Conservation (phyloP, 2,329 filamentous ascomycete species). For the Sporothrix globosa region DNA sequence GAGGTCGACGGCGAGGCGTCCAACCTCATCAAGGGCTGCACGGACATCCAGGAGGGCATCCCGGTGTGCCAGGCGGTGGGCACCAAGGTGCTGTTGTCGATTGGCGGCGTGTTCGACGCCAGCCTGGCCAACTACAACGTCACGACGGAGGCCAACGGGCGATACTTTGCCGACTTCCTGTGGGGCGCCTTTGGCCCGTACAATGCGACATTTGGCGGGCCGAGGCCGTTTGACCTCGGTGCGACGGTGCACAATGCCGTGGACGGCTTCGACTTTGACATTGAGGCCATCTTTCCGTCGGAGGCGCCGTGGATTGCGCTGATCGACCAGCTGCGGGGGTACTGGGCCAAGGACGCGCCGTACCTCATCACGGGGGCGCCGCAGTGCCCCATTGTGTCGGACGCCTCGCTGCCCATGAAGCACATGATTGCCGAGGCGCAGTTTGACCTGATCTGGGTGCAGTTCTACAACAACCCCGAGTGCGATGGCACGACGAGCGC, state of each 20-base stretch:
- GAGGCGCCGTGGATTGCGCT: constrained; percentile 13
- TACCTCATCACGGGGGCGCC: constrained; percentile 13
- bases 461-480: constrained; percentile 52
- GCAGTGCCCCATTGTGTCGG: constrained; percentile 15
- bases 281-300: neutral
- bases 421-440: constrained; percentile 45
- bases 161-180: constrained; percentile 45
- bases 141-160: constrained; percentile 39
- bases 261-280: constrained; percentile 18
- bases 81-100: constrained; percentile 64
- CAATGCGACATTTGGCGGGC: constrained; percentile 39
- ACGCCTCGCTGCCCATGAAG: constrained; percentile 42
- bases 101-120: constrained; percentile 52
- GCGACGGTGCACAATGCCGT: neutral
- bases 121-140: constrained; percentile 43
- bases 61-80: constrained; percentile 57
- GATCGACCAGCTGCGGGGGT: neutral
- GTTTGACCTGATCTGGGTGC: constrained; percentile 50
- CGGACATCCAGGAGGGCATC: constrained; percentile 44
- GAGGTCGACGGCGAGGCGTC: constrained; percentile 38
- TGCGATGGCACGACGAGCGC: constrained; percentile 44
- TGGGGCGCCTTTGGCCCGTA: constrained; percentile 46
- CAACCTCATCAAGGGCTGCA: constrained; percentile 43
- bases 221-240: constrained; percentile 49
- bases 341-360: neutral